A percentile compares a stretch with the other conserved stretches of the same genome.
These are phyloP conservation scores for Suillus brevipes DNA, from an alignment of 768 basidiomycete genomes.

Conservation along the genomic window DNA sequence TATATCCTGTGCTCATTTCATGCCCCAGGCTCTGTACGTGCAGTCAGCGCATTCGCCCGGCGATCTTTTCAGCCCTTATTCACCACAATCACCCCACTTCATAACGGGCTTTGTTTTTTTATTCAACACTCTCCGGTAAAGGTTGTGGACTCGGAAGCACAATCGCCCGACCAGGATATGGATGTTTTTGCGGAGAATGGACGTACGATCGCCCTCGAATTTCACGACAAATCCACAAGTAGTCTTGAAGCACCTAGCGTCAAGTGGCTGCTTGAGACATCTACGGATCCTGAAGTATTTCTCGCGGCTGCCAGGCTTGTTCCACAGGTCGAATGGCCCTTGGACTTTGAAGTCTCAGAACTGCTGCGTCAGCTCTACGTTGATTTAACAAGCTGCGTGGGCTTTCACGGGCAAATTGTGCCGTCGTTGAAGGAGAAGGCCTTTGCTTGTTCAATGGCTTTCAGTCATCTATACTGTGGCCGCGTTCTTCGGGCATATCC, in stretches of 20 bases:
- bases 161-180: neutral
- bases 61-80: neutral
- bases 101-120: neutral
- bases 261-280: conserved; percentile 2
- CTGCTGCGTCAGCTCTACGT: neutral
- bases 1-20: neutral
- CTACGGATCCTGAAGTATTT: neutral
- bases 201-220: neutral
- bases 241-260: conserved; percentile 6
- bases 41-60: neutral
- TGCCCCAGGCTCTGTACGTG: neutral
- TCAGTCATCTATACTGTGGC: neutral
- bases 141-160: neutral
- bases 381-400: neutral
- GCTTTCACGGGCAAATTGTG: neutral
- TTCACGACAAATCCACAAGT: neutral
- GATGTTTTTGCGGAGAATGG: neutral
- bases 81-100: neutral
- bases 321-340: neutral
- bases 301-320: neutral
- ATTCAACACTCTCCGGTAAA: neutral
- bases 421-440: neutral
- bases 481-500: neutral
- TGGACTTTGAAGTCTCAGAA: neutral
- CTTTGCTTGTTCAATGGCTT: neutral